Evolutionary conservation across 352 stramenopile species (phyloP), one percentile per base, ranked within the genome.

Genomic region (Aphanomyces stellatus): DNA sequence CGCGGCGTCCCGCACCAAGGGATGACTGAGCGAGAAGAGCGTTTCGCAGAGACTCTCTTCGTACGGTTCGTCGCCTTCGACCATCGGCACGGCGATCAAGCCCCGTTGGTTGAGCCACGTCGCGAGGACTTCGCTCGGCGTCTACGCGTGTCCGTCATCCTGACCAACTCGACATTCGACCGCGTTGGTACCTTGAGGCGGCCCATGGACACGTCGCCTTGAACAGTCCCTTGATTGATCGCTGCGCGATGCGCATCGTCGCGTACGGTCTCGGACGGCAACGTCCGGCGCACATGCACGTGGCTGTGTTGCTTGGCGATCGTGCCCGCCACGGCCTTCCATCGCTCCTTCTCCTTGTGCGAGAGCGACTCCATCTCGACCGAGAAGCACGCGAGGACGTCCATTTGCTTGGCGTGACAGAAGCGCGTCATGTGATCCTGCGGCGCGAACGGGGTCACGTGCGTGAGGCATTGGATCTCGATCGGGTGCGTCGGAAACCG

Each of bases 41-140:
- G 22, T 11, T 3, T n/a, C 19, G 55, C 33, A 48, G 11, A 33
- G 11, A 11, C 30, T 24, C 3, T 49, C 37, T 11, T 43, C 25
- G 55, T 64, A 64, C 19, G 55, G 35, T 13, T 64, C 55, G 55
- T 64, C 55, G 37, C 37, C 55, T 35, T 64, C 55, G 35, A 64
- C 55, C 11, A 37, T 40, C 6, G 55, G 55, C 2, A 51, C 37
- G 24, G 7, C 22, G 17, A 64, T 46, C 11, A 64, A n/a, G 17
- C 55, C 55, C 37, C 55, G 55, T 28, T 64, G 55, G 19, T 31
- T 43, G 25, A 64, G 40, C 55, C 55, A 64, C 15, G 35, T 37
- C 5, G 24, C 34, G 0, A 49, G 19, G 13, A 64, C 55, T 64
- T 64, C 33, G 15, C 8, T 27, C 7, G 35, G 34, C 34, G 55